Base-by-base conservation (phyloP, 169 alveolate species). In the Cystoisospora suis region DNA sequence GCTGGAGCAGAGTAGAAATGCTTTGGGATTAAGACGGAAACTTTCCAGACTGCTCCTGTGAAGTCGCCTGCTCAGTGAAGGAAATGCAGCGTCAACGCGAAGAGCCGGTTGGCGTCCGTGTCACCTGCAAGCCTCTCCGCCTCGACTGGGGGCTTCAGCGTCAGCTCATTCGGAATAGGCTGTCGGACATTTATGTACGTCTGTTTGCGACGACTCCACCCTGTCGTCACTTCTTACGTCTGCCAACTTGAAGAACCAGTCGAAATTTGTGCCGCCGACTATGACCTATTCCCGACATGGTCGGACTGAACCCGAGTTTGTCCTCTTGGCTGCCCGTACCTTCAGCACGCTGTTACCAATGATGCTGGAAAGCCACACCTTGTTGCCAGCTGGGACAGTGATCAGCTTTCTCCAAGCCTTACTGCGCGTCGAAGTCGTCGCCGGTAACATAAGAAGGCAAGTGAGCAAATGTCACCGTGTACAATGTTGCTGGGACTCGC, bases 11-110 rank as follows among this genome's bases (percentile, higher is more conserved):
- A 23, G 44, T 65, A 65, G 77, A 32, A 40, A 34, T 38, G 15
- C 56, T 72, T 72, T 3, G 83, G 83, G 34, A 72, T 38, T 4
- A 72, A 38, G 42, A 72, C 83, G 56, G 47, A 72, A 32, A 72
- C 83, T 12, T 72, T 72, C 83, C 83, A 72, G 58, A 72, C 83
- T 29, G 83, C 83, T 27, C 83, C 83, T 2, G 83, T 72, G 32
- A 72, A 72, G 42, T 72, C 83, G 17, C 83, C 83, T 72, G 32
- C n/a, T n/a, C 75, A 61, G 36, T 17, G 56, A 34, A 36, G 40
- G 0, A 12, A 12, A 40, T 17, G 83, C 4, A 72, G 20, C 75
- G 34, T 15, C 36, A 36, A 38, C 0, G 42, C 36, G 15, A 1
- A 4, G 47, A 69, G 9, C 3, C 80, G 7, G 27, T 36, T 40